Conservation (phyloP, 805 yeast species). For the Candida endomychidarum region DNA sequence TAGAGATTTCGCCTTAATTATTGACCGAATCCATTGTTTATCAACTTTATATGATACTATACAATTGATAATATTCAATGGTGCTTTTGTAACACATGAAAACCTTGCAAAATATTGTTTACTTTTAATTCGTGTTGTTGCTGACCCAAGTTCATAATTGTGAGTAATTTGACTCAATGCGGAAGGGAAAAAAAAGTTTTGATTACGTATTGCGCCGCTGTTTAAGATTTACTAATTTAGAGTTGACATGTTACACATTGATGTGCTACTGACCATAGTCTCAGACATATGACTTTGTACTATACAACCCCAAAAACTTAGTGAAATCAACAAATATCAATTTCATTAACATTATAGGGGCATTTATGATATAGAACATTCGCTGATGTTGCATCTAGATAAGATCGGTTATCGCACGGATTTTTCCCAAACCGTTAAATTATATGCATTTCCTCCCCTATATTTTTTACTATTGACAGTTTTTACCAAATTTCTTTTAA, state of each 20-base stretch:
- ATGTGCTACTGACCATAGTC: too few relatives aligned
- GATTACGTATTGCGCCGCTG: conserved; percentile 3
- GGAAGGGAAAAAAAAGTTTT: conserved; percentile 10
- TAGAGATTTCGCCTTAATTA: too few relatives aligned
- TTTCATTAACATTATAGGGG: too few relatives aligned
- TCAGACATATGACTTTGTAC: not conserved
- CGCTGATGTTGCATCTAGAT: not conserved
- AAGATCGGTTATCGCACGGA: conserved; percentile 1
- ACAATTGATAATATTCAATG: too few relatives aligned
- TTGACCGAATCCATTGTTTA: too few relatives aligned
- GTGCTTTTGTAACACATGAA: too few relatives aligned
- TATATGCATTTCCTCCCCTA: conserved; percentile 5
- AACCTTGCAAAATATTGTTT: too few relatives aligned
- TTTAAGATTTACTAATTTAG: not conserved
- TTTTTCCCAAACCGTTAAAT: conserved; percentile 4
- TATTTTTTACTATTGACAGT: not conserved
- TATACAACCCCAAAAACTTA: too few relatives aligned
- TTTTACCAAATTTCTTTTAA: conserved; percentile 1
- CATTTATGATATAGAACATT: too few relatives aligned
- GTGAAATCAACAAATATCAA: too few relatives aligned
- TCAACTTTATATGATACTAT: too few relatives aligned
- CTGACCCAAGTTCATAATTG: conserved; percentile 8
- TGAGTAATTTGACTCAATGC: conserved; percentile 11
- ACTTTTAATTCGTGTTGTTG: conserved; percentile 7
- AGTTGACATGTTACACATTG: too few relatives aligned